A percentile compares a stretch with the other conserved stretches of the same genome.
Conservation (phyloP, 2,329 filamentous ascomycete species). For the Metarhizium brunneum region DNA sequence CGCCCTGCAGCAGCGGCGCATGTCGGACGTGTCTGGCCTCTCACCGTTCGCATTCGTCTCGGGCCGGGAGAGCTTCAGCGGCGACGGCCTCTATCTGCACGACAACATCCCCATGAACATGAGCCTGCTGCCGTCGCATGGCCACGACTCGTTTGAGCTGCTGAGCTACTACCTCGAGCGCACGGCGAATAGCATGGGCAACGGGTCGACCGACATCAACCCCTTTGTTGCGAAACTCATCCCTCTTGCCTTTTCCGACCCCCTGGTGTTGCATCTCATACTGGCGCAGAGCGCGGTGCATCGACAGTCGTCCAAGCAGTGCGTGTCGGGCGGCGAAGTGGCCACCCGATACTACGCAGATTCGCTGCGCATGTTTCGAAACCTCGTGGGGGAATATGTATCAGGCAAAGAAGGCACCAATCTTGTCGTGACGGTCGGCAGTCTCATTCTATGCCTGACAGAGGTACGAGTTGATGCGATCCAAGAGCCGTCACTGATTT, state of each 20-base stretch:
- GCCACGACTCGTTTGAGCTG: constrained; percentile 31
- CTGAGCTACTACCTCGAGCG: constrained; percentile 35
- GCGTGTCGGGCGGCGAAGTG: constrained; percentile 17
- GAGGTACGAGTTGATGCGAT: constrained; percentile 23
- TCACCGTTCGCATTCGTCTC: not conserved
- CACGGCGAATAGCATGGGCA: constrained; percentile 37
- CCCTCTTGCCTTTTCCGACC: constrained; percentile 34
- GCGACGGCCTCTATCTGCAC: not conserved
- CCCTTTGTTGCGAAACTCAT: constrained; percentile 36
- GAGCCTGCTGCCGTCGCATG: constrained; percentile 19
- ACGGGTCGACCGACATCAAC: constrained; percentile 35
- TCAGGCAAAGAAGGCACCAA: constrained; percentile 23
- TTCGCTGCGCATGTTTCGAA: constrained; percentile 26
- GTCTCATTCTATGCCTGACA: constrained; percentile 35
- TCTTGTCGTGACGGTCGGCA: constrained; percentile 32
- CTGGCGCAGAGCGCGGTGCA: constrained; percentile 34
- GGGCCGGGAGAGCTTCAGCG: constrained; percentile 4
- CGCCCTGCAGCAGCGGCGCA: not conserved
- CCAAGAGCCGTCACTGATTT: too few species aligned
- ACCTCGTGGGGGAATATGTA: constrained; percentile 24
- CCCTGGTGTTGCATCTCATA: constrained; percentile 35
- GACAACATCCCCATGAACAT: constrained; percentile 16
- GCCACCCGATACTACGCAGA: constrained; percentile 27
- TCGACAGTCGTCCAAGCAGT: constrained; percentile 22
- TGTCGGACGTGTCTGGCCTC: constrained; percentile 1